Percentiles rank a stretch among this genome's conserved stretches.
Conservation (phyloP, 169 alveolate species). For the Besnoitia besnoiti region DNA sequence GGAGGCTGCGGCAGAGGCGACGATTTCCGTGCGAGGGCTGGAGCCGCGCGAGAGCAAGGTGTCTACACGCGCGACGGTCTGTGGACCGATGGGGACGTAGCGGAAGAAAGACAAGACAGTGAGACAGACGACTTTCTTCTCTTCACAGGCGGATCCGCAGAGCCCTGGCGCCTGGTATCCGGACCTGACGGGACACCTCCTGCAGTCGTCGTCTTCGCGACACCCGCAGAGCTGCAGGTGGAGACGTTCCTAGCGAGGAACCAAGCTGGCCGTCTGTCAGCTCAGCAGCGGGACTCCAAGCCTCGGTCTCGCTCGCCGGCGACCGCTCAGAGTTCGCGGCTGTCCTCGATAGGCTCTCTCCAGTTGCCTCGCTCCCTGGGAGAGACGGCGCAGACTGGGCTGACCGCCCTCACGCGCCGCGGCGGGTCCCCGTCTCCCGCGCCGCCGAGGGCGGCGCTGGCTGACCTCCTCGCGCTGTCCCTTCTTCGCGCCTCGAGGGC, state of each 20-base stretch:
- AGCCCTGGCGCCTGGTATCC: not conserved
- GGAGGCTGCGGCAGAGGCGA: too few relatives aligned
- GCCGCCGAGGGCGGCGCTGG: not conserved
- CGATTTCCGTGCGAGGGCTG: too few relatives aligned
- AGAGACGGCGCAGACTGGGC: not conserved
- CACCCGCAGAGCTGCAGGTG: not conserved
- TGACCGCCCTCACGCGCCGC: not conserved
- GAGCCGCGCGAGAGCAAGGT: too few relatives aligned
- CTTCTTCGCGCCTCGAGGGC: constrained; percentile 16
- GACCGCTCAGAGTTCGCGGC: too few relatives aligned
- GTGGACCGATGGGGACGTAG: too few relatives aligned
- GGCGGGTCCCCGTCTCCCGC: not conserved
- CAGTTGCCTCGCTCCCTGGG: not conserved
- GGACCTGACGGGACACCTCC: not conserved
- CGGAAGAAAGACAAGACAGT: not conserved
- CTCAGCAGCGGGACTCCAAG: not conserved
- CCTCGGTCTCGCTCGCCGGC: too few relatives aligned
- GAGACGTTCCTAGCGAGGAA: not conserved
- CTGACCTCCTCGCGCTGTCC: constrained; percentile 12
- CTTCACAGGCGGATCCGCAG: not conserved
- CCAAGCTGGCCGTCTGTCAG: not conserved
- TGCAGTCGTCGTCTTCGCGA: not conserved
- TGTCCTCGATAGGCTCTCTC: not conserved
- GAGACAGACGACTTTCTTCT: not conserved
- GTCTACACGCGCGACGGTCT: too few relatives aligned